Conservation (phyloP, 176 grass and related monocot species). For the Zizania latifolia region DNA sequence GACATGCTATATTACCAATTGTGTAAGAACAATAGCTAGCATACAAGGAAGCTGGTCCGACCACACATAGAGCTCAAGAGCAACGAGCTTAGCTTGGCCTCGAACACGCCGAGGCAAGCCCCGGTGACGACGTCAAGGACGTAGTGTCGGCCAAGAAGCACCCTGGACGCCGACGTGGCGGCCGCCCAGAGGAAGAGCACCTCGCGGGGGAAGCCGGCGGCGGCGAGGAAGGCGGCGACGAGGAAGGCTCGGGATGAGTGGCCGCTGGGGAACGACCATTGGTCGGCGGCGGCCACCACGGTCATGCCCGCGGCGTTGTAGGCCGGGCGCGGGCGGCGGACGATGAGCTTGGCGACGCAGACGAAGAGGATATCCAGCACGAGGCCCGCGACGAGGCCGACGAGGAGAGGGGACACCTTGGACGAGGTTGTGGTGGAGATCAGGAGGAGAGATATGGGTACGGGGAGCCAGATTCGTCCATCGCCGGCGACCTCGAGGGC, state of each 20-base stretch:
- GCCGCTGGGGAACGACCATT: constrained; percentile 87
- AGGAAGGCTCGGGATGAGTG: constrained; percentile 90
- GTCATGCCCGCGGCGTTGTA: constrained; percentile 87
- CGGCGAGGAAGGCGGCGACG: constrained; percentile 51
- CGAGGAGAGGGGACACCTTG: constrained; percentile 30
- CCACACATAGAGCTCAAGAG: constrained; percentile 28
- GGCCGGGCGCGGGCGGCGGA: constrained; percentile 73
- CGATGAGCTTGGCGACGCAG: constrained; percentile 61
- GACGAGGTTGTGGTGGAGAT: constrained; percentile 45
- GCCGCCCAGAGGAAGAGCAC: constrained; percentile 63
- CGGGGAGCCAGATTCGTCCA: constrained; percentile 83
- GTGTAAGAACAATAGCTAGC: constrained; percentile 7
- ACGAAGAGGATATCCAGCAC: constrained; percentile 71
- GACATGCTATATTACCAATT: not conserved
- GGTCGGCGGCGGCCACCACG: constrained; percentile 61
- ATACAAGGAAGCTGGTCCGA: constrained; percentile 28
- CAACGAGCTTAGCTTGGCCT: constrained; percentile 52
- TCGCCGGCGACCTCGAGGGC: constrained; percentile 76
- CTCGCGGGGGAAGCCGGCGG: constrained; percentile 17
- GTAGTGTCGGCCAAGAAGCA: constrained; percentile 83
- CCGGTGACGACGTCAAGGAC: constrained; percentile 72
- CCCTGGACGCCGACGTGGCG: constrained; percentile 67
- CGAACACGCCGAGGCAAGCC: constrained; percentile 64
- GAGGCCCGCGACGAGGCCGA: constrained; percentile 49
- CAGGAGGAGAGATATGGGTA: constrained; percentile 57